Evolutionary conservation across 2,329 filamentous ascomycete genomes (phyloP).

Genomic region (Alternaria hordeiaustralica): DNA sequence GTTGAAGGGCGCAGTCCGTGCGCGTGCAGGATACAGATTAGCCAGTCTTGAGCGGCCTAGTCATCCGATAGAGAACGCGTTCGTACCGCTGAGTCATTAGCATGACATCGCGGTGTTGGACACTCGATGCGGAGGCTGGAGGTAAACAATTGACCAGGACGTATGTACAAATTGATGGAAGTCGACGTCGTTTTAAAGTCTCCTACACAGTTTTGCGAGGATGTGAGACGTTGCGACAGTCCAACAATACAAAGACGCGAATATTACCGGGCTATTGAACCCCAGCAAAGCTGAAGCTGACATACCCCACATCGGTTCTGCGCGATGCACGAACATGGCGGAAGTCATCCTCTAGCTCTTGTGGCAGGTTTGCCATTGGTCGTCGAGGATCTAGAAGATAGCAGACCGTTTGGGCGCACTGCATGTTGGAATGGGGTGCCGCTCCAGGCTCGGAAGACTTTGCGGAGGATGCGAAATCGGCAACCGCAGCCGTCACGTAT

Average conservation of each 20-base stretch:
- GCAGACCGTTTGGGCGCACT: constrained; percentile 1
- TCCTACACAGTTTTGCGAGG: not conserved
- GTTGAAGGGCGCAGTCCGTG: constrained; percentile 27
- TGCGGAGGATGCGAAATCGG: constrained; percentile 10
- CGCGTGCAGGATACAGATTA: constrained; percentile 17
- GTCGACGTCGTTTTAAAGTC: not conserved
- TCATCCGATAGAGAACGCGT: constrained; percentile 7
- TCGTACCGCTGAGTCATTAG: constrained; percentile 16
- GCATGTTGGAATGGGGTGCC: constrained; percentile 6
- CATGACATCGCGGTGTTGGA: not conserved
- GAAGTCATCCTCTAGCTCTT: constrained; percentile 7
- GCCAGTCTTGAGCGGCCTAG: constrained; percentile 9
- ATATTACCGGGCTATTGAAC: constrained; percentile 2
- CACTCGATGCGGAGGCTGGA: not conserved
- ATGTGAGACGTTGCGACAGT: not conserved
- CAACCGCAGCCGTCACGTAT: constrained; percentile 4
- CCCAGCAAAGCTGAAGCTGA: constrained; percentile 18
- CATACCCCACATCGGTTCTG: constrained; percentile 23
- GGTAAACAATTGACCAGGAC: too few species aligned
- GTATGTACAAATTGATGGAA: not conserved
- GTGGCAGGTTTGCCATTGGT: constrained; percentile 10
- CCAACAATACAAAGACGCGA: not conserved
- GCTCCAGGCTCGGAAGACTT: not conserved
- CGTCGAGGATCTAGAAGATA: constrained; percentile 5
- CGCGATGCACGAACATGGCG: constrained; percentile 3